Evolutionary conservation across 169 alveolate species (phyloP), one percentile per base, ranked within the genome.

Genomic region (Cryptosporidium viatorum): DNA sequence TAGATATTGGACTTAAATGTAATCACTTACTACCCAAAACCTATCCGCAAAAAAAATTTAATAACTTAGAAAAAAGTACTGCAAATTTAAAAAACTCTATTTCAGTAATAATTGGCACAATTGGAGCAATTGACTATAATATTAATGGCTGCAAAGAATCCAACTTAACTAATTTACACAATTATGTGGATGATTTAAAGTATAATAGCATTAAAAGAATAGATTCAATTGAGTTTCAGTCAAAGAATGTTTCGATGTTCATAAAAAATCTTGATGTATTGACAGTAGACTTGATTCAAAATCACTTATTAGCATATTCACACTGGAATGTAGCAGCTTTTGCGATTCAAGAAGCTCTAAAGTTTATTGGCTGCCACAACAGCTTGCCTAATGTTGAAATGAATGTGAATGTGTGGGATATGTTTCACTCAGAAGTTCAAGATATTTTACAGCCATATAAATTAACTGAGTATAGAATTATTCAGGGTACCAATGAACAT

Each of bases 271-370:
- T 80, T 21, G 65, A 80, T 65, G 39, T 48, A 6, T 48, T 80
- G 10, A 48, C 75, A 23, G 45, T 80, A 29, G 73, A 59, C 10
- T 52, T 80, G 18, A 35, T 80, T 21, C 80, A 80, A 37, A 65
- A 80, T 50, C 75, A 80, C 62, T 16, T 80, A 16, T 41, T 80
- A 45, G 70, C 89, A n/a, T 80, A 60, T 37, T 59, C 89, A n/a
- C 89, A 80, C 31, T 80, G 89, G 89, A 80, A 80, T 45, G 89
- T 80, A 26, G 89, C 89, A 62, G 89, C 89, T 3, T 80, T 45
- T 62, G 89, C 89, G 5, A 80, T 80, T 67, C 89, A 80, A 62
- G 89, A 80, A 39, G 37, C 89, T 45, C 59, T 80, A 41, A 80
- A 80, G 59, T 80, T 45, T 31, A 80, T 80, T 43, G 89, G 89